Evolutionary conservation across 2,329 filamentous ascomycete genomes (phyloP).

Genomic region (Leptographium flavum): DNA sequence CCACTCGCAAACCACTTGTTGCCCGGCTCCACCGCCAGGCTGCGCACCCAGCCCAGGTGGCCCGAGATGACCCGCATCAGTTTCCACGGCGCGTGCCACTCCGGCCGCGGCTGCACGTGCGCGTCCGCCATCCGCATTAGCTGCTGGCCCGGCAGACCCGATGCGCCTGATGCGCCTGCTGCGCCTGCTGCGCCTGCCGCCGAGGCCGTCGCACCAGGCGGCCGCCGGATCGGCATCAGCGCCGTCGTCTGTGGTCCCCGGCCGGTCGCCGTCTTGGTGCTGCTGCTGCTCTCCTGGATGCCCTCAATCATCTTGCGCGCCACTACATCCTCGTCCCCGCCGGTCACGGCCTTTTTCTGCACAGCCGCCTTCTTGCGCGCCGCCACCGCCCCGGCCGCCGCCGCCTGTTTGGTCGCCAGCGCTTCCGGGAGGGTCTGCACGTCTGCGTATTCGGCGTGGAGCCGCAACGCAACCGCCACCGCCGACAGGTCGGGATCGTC

Average conservation of each 20-base stretch:
- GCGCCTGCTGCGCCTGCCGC: slow-evolving; percentile 3
- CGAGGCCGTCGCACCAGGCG: slow-evolving; percentile 9
- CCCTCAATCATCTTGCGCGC: slow-evolving; percentile 55
- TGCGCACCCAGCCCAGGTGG: slow-evolving; percentile 87
- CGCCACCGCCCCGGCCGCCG: slow-evolving; percentile 39
- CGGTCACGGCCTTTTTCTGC: slow-evolving; percentile 15
- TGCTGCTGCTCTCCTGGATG: slow-evolving; percentile 30
- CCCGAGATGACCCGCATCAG: slow-evolving; percentile 95
- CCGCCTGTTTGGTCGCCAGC: slow-evolving; percentile 66
- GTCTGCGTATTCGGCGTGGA: slow-evolving; percentile 61
- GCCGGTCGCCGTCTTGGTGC: slow-evolving; percentile 8
- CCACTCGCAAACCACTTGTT: slow-evolving; percentile 98
- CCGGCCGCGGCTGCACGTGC: slow-evolving; percentile 48
- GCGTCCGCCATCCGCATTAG: slow-evolving; percentile 19
- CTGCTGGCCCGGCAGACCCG: slow-evolving; percentile 22
- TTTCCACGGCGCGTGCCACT: slow-evolving; percentile 98
- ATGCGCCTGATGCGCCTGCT: slow-evolving; percentile 3
- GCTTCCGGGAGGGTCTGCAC: slow-evolving; percentile 64
- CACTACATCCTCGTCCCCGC: slow-evolving; percentile 23
- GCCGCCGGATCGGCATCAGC: slow-evolving; percentile 20
- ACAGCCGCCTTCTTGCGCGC: slow-evolving; percentile 30
- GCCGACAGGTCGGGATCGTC: slow-evolving; percentile 24
- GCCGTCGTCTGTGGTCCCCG: slow-evolving; percentile 18
- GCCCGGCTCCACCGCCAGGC: slow-evolving; percentile 80
- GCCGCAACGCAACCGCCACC: slow-evolving; percentile 38